These are phyloP conservation scores for Globisporangium alternatum DNA, from an alignment of 352 stramenopile species.

Conservation along the genomic window DNA sequence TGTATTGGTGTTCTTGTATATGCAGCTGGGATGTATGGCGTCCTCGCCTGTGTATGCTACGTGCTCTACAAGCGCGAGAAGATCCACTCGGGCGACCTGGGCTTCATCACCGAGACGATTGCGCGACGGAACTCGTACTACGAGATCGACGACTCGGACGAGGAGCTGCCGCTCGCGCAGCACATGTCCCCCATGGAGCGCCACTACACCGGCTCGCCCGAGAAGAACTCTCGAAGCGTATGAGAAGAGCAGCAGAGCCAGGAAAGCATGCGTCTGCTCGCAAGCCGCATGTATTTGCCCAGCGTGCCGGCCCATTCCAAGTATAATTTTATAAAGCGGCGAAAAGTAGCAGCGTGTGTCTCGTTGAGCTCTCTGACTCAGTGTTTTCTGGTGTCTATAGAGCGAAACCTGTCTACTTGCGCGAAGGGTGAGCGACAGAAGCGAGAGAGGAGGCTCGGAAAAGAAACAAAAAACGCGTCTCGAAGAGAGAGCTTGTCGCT, in stretches of 20 bases:
- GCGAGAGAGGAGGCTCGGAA: too few relatives aligned
- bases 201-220: constrained; percentile 20
- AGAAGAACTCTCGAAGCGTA: constrained; percentile 5
- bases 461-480: too few relatives aligned
- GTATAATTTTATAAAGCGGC: constrained; percentile 1
- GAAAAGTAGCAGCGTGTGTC: neutral
- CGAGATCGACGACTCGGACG: constrained; percentile 67
- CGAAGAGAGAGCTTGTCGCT: too few relatives aligned
- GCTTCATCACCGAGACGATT: constrained; percentile 43
- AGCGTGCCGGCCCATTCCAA: neutral
- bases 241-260: constrained; percentile 1
- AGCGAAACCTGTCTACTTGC: too few relatives aligned
- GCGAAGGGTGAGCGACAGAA: too few relatives aligned
- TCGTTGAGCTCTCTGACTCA: too few relatives aligned
- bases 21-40: constrained; percentile 54
- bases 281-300: neutral
- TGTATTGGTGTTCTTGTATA: neutral
- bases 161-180: constrained; percentile 59
- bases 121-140: constrained; percentile 51
- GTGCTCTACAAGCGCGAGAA: constrained; percentile 59
- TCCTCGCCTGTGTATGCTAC: constrained; percentile 45
- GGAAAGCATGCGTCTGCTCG: neutral
- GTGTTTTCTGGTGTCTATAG: too few relatives aligned
- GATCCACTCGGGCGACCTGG: constrained; percentile 32
- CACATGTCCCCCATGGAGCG: constrained; percentile 60